Evolutionary conservation across 768 basidiomycete species (phyloP).

Genomic region (Mycena chlorophos): DNA sequence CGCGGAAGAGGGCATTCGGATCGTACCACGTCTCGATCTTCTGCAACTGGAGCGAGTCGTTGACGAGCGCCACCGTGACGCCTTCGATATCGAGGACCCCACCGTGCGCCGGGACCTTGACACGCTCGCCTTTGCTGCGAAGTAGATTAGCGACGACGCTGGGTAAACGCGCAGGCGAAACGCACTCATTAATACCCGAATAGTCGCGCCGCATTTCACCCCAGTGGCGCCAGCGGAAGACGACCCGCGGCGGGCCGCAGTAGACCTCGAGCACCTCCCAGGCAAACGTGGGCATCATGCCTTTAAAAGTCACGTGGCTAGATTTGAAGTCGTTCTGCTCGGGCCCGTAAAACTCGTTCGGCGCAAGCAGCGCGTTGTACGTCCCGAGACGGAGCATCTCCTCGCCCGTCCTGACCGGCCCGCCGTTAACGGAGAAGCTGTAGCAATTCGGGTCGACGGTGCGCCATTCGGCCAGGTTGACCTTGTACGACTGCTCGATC

Average conservation of each 20-base stretch:
- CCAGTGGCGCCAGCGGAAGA: slow-evolving; percentile 23
- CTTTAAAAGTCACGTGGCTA: slow-evolving; percentile 22
- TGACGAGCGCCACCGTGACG: slow-evolving; percentile 21
- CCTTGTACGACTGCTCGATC: slow-evolving; percentile 22
- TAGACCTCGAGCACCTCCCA: slow-evolving; percentile 25
- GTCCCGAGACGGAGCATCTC: slow-evolving; percentile 21
- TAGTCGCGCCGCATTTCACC: slow-evolving; percentile 21
- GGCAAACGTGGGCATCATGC: slow-evolving; percentile 23
- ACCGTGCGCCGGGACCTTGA: slow-evolving; percentile 18
- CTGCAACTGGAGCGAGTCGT: slow-evolving; percentile 18
- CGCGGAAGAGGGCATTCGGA: slow-evolving; percentile 19
- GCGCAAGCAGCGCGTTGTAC: slow-evolving; percentile 19
- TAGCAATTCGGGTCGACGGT: slow-evolving; percentile 17
- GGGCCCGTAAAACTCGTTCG: slow-evolving; percentile 23
- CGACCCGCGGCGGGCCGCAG: slow-evolving; percentile 21
- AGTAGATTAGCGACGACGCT: neutral
- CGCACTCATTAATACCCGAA: slow-evolving; percentile 14
- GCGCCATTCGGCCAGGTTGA: slow-evolving; percentile 20
- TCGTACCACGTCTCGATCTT: slow-evolving; percentile 23
- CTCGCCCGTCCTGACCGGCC: slow-evolving; percentile 12
- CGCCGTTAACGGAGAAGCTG: slow-evolving; percentile 21
- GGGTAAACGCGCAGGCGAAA: neutral
- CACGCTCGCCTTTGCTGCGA: slow-evolving; percentile 15
- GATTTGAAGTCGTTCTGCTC: slow-evolving; percentile 19
- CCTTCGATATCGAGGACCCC: slow-evolving; percentile 18